Percentiles rank a stretch among this genome's conserved stretches.
Evolutionary conservation across 2,329 filamentous ascomycete genomes (phyloP).

Genomic region (Coleophoma crateriformis): DNA sequence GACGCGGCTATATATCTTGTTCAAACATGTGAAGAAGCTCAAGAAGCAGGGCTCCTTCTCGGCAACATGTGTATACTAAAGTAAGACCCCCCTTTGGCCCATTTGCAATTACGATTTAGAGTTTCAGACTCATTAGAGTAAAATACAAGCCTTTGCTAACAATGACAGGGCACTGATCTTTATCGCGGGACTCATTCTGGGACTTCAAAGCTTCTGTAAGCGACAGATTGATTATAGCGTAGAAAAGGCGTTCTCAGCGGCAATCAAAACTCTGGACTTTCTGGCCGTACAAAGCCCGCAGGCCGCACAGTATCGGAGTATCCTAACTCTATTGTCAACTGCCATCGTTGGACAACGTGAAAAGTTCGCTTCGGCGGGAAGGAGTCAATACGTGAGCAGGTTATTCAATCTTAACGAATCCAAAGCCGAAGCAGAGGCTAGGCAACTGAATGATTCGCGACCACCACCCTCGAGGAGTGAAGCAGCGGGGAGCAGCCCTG

Average conservation of each 20-base stretch:
- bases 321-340: constrained; percentile 1
- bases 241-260: constrained; percentile 1
- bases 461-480: too few relatives aligned
- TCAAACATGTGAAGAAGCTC: constrained; percentile 1
- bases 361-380: neutral
- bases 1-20: constrained; percentile 3
- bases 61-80: constrained; percentile 5
- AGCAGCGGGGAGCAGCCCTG: too few relatives aligned
- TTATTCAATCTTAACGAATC: too few relatives aligned
- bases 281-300: constrained; percentile 1
- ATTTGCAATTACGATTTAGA: neutral
- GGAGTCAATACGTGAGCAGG: too few relatives aligned
- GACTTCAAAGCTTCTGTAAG: neutral
- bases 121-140: neutral
- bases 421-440: too few relatives aligned
- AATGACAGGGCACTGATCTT: constrained; percentile 1
- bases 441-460: too few relatives aligned
- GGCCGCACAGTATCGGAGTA: constrained; percentile 1
- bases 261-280: neutral
- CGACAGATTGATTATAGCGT: neutral
- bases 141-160: too few relatives aligned
- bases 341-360: neutral
- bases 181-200: constrained; percentile 1
- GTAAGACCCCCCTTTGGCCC: neutral
- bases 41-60: constrained; percentile 1